Percentiles rank a stretch among this genome's conserved stretches.
These are phyloP conservation scores for Xylariaceae sp. DNA, from an alignment of 2,329 filamentous ascomycete species.

Conservation along the genomic window DNA sequence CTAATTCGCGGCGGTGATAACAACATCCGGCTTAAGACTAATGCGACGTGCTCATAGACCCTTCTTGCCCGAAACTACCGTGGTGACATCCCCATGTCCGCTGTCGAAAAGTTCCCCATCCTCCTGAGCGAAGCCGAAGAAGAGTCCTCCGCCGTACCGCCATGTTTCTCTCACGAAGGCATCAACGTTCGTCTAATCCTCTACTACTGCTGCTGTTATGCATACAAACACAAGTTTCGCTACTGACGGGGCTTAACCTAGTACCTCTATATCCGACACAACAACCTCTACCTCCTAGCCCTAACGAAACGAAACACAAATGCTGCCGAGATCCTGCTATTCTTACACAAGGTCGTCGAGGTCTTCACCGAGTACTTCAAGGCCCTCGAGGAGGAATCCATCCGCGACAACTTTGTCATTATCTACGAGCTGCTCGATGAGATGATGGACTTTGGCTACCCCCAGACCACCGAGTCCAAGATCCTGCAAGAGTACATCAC, in stretches of 20 bases:
- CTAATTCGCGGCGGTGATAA: background rate
- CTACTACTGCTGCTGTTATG: background rate
- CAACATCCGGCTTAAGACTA: background rate
- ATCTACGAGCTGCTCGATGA: slow-evolving; percentile 98
- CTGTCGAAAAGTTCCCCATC: slow-evolving; percentile 95
- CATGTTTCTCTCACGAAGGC: slow-evolving; percentile 97
- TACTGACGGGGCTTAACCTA: slow-evolving; percentile 36
- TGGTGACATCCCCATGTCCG: slow-evolving; percentile 98
- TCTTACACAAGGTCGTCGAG: slow-evolving; percentile 96
- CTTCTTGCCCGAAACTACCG: slow-evolving; percentile 97
- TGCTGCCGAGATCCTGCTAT: slow-evolving; percentile 95
- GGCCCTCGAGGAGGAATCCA: slow-evolving; percentile 96
- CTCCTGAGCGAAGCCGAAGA: slow-evolving; percentile 98
- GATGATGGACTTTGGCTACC: slow-evolving; percentile 99
- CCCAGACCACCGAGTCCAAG: slow-evolving; percentile 97
- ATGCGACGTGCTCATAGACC: slow-evolving; percentile 59
- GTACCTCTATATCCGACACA: slow-evolving; percentile 99
- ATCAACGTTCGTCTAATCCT: slow-evolving; percentile 72
- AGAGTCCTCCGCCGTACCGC: slow-evolving; percentile 94
- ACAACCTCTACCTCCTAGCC: slow-evolving; percentile 97
- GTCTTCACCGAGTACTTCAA: slow-evolving; percentile 99
- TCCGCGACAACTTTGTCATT: slow-evolving; percentile 98
- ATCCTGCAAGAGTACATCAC: slow-evolving; percentile 99
- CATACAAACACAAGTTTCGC: background rate
- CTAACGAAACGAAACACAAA: slow-evolving; percentile 99